Conservation (phyloP, 176 grass and related monocot genomes). For the Aegilops tauschii region DNA sequence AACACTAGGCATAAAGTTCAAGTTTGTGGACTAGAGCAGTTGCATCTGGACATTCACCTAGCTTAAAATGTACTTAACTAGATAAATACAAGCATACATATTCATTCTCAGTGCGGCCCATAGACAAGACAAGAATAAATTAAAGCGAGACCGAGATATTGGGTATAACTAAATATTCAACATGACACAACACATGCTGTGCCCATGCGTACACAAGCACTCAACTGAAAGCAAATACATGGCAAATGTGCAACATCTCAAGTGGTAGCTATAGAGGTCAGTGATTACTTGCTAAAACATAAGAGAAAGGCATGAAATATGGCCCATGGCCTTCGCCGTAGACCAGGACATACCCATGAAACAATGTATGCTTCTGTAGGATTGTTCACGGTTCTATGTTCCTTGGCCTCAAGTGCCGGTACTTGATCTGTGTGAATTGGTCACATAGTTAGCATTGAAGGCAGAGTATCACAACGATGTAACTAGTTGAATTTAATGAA, state of each 20-base stretch:
- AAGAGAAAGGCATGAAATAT: slow-evolving; percentile 20
- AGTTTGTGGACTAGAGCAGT: not conserved
- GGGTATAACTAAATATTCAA: not conserved
- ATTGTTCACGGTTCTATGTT: slow-evolving; percentile 70
- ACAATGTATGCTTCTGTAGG: slow-evolving; percentile 76
- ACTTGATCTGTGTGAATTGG: slow-evolving; percentile 65
- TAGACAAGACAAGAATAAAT: not conserved
- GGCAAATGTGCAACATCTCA: not conserved
- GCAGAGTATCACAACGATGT: slow-evolving; percentile 1
- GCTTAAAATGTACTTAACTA: slow-evolving; percentile 7
- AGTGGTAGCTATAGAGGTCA: not conserved
- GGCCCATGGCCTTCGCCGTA: not conserved
- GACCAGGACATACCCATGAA: slow-evolving; percentile 63
- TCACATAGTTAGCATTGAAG: slow-evolving; percentile 14
- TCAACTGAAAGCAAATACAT: not conserved
- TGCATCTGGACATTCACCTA: not conserved
- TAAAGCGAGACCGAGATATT: not conserved
- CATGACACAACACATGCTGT: not conserved
- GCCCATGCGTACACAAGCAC: not conserved
- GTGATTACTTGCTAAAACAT: not conserved
- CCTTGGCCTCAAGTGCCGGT: slow-evolving; percentile 67
- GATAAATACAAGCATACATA: not conserved
- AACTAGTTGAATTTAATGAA: slow-evolving; percentile 23
- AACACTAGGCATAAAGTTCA: not conserved
- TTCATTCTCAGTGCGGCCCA: not conserved